Conservation (phyloP, 2,329 filamentous ascomycete species). For the Hypoxylon sp. region DNA sequence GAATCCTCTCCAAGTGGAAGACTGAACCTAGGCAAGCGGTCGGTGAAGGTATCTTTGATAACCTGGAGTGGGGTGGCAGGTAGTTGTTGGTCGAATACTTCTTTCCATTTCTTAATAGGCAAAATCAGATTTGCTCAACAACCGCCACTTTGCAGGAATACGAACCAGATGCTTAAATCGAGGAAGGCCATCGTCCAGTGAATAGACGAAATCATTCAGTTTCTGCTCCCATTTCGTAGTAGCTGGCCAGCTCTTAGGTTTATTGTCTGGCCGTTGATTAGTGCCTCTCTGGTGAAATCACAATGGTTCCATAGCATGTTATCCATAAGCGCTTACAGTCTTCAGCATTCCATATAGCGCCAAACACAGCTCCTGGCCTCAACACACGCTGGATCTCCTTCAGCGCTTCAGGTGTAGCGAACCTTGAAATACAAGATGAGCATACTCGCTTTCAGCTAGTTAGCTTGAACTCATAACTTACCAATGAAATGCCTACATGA, state of each 20-base stretch:
- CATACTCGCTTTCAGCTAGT: not conserved
- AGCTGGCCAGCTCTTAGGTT: slow-evolving; percentile 67
- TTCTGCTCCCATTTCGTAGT: slow-evolving; percentile 71
- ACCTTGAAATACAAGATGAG: slow-evolving; percentile 61
- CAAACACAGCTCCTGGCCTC: slow-evolving; percentile 69
- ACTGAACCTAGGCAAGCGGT: slow-evolving; percentile 64
- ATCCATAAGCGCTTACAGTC: slow-evolving; percentile 69
- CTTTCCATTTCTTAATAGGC: slow-evolving; percentile 66
- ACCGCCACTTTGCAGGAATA: not conserved
- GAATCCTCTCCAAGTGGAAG: slow-evolving; percentile 70
- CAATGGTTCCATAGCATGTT: not conserved
- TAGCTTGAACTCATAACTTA: slow-evolving; percentile 50
- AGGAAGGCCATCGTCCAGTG: slow-evolving; percentile 68
- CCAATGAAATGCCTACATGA: slow-evolving; percentile 62
- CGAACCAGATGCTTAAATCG: slow-evolving; percentile 71
- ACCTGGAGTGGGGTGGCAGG: slow-evolving; percentile 65
- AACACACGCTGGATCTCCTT: slow-evolving; percentile 76
- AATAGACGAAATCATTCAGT: slow-evolving; percentile 69
- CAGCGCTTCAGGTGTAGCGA: slow-evolving; percentile 72
- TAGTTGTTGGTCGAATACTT: slow-evolving; percentile 72
- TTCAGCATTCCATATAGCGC: slow-evolving; percentile 80
- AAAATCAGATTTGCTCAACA: slow-evolving; percentile 11
- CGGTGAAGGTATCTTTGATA: slow-evolving; percentile 57
- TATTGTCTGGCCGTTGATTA: slow-evolving; percentile 67
- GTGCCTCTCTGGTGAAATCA: not conserved